These are phyloP conservation scores for Sporobolomyces roseus DNA, from an alignment of 768 basidiomycete genomes.

Conservation along the genomic window DNA sequence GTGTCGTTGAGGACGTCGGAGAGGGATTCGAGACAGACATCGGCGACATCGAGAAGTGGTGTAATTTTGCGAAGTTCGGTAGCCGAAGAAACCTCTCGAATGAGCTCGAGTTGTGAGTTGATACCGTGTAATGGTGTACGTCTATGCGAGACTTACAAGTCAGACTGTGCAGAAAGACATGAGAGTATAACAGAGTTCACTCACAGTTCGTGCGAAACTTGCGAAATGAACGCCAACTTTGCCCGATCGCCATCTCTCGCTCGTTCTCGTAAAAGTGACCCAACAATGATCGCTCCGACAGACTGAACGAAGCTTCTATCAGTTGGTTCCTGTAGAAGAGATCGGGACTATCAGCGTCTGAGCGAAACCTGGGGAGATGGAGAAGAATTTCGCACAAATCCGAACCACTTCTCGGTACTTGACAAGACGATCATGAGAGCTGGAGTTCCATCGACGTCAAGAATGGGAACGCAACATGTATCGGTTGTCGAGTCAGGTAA, in stretches of 20 bases:
- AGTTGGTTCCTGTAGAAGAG: conserved; percentile 11
- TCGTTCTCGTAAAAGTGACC: conserved; percentile 18
- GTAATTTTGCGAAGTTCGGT: conserved; percentile 4
- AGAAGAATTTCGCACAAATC: conserved; percentile 9
- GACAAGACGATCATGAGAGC: conserved; percentile 31
- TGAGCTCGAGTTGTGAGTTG: conserved; percentile 33
- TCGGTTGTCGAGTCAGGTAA: neutral
- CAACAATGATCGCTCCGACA: conserved; percentile 30
- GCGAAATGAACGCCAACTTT: conserved; percentile 30
- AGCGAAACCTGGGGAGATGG: neutral
- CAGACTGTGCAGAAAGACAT: no score
- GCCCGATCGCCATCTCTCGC: conserved; percentile 31
- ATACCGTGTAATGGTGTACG: conserved; percentile 22
- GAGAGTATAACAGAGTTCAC: neutral
- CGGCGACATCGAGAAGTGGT: conserved; percentile 34
- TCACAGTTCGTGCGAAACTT: no score
- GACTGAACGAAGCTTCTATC: conserved; percentile 17
- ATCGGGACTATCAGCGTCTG: neutral
- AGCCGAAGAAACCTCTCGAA: conserved; percentile 35
- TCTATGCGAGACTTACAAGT: no score
- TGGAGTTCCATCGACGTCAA: conserved; percentile 28
- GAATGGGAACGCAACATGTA: conserved; percentile 20
- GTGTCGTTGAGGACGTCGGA: conserved; percentile 34
- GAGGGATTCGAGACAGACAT: conserved; percentile 23
- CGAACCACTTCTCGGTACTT: conserved; percentile 26